Conservation (phyloP, 2,329 filamentous ascomycete species). For the Penicillium sp. region DNA sequence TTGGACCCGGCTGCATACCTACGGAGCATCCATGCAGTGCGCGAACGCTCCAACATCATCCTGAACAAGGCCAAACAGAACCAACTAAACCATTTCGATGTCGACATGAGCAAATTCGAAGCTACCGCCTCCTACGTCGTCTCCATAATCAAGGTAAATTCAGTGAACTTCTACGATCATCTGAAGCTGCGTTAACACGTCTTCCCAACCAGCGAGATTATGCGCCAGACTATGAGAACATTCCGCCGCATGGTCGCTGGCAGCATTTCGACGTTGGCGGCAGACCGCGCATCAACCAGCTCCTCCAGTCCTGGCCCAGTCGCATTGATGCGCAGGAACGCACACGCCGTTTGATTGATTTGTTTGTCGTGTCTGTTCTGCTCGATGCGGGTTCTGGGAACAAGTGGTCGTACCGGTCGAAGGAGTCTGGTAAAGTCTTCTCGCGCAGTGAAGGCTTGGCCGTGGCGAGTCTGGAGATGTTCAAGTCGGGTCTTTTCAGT, state of each 20-base stretch:
- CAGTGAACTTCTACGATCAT: not conserved
- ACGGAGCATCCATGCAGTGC: conserved; percentile 76
- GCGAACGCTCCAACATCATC: conserved; percentile 66
- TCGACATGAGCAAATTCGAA: conserved; percentile 73
- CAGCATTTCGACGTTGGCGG: conserved; percentile 56
- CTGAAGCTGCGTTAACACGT: conserved; percentile 4
- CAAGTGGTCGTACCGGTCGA: conserved; percentile 85
- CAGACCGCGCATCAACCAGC: conserved; percentile 44
- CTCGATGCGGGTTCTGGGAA: conserved; percentile 72
- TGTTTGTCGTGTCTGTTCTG: conserved; percentile 55
- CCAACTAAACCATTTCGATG: conserved; percentile 73
- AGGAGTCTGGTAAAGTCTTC: conserved; percentile 74
- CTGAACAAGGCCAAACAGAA: conserved; percentile 69
- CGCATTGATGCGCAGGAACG: conserved; percentile 43
- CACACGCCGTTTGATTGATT: conserved; percentile 50
- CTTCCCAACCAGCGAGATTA: conserved; percentile 54
- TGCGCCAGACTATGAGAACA: conserved; percentile 58
- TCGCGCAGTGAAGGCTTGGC: conserved; percentile 81
- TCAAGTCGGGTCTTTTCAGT: conserved; percentile 83
- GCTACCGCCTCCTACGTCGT: conserved; percentile 80
- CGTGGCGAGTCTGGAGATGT: conserved; percentile 74
- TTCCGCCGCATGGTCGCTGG: conserved; percentile 72
- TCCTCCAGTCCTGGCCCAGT: conserved; percentile 45
- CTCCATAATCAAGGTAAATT: conserved; percentile 78
- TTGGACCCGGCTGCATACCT: conserved; percentile 85